These are phyloP conservation scores for Massarina eburnea DNA, from an alignment of 2,329 filamentous ascomycete species.

Conservation along the genomic window DNA sequence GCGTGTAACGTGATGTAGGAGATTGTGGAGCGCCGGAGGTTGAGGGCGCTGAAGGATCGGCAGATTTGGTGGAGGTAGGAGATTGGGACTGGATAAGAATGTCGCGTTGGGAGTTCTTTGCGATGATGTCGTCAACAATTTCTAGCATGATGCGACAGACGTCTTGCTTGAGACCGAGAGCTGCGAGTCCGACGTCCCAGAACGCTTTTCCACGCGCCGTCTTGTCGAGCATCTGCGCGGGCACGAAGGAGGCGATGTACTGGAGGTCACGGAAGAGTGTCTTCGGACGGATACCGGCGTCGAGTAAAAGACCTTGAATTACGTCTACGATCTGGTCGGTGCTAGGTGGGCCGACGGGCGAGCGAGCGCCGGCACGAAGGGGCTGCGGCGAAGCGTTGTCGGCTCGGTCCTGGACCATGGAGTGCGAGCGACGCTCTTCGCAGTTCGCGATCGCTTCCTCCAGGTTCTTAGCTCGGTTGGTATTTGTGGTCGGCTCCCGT, in stretches of 20 bases:
- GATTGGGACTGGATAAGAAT: conserved; percentile 34
- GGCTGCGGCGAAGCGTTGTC: conserved; percentile 43
- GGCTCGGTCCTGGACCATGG: conserved; percentile 44
- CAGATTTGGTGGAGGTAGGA: conserved; percentile 18
- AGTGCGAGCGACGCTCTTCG: conserved; percentile 67
- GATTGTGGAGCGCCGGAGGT: conserved; percentile 8
- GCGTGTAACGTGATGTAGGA: conserved; percentile 61
- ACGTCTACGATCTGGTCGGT: conserved; percentile 49
- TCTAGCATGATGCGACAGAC: conserved; percentile 83
- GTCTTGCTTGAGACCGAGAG: conserved; percentile 84
- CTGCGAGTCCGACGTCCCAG: conserved; percentile 85
- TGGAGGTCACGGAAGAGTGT: conserved; percentile 54
- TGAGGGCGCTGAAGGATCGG: conserved; percentile 8
- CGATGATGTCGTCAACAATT: conserved; percentile 69
- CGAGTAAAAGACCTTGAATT: conserved; percentile 48
- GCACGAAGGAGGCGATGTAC: conserved; percentile 63
- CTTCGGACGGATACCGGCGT: conserved; percentile 48
- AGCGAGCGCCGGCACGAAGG: conserved; percentile 35
- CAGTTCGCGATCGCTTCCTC: conserved; percentile 71
- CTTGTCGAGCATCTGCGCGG: conserved; percentile 59
- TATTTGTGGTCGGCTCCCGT: conserved; percentile 46
- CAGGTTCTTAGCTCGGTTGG: conserved; percentile 51
- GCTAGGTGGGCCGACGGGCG: conserved; percentile 42
- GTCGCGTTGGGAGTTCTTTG: conserved; percentile 65
- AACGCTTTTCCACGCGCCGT: conserved; percentile 73